Base-by-base conservation (phyloP, 2,329 filamentous ascomycete species). In the Gyromitra esculenta region DNA sequence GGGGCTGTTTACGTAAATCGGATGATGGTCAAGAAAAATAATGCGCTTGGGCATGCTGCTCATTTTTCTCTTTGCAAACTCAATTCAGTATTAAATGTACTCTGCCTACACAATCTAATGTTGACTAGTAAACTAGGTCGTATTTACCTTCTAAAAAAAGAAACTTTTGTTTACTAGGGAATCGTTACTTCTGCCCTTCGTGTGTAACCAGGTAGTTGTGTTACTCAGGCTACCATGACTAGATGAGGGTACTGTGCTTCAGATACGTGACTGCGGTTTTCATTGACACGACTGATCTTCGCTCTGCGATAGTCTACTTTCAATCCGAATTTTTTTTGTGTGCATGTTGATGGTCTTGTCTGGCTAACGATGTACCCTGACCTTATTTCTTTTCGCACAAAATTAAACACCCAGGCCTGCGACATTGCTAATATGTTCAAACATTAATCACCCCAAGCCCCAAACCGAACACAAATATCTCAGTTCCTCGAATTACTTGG, bases 61-160 rank as follows among this genome's bases (percentile, higher is more conserved):
- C 8, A 15, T 15, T 45, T 45, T 45, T 45, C 41, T 43, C 25
- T 2, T 31, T 31, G 25, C 25, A 31, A 31, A 31, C 25, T 43
- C 11, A 15, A 45, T 9, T 3, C 9, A 13, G 15, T 13, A 15
- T 2, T 5, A 11, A 45, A 45, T 9, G 15, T 45, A 45, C 11
- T 31, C 25, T 45, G 15, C 43, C 8, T 11, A 13, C 43, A 45
- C 11, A 13, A 15, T 52, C 48, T 21, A 52, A 52, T 8, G 7
- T 6, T 13, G 52, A 18, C 52, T 35, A 37, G 21, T 35, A 57
- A 57, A 37, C 21, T 35, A 35, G 35, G 25, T 57, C 15, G 8
- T 8, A 35, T 57, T 13, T 57, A 35, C 3, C 13, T 35, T 57
- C 54, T 57, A 57, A 57, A 57, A 57, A 57, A 57, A 57, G 54